These are phyloP conservation scores for Thalassiosira mediterranea DNA, from an alignment of 352 stramenopile genomes.

Conservation along the genomic window DNA sequence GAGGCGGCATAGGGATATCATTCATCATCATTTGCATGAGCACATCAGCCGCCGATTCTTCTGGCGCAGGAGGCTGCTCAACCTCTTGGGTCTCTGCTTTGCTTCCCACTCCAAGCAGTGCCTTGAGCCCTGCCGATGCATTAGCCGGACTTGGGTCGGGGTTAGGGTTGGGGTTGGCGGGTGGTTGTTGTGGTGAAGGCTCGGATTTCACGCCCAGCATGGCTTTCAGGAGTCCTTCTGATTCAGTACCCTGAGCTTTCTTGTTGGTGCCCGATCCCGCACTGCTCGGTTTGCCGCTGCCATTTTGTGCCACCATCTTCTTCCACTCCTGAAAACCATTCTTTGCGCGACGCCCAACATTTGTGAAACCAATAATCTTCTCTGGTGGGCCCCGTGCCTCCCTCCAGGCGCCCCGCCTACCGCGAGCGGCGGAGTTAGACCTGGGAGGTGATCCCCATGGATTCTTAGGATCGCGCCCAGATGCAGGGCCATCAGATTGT, in stretches of 20 bases:
- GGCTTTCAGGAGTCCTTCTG: constrained; percentile 63
- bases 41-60: constrained; percentile 54
- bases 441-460: constrained; percentile 45
- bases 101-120: constrained; percentile 56
- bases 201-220: constrained; percentile 63
- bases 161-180: background rate
- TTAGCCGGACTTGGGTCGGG: background rate
- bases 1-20: constrained; percentile 23
- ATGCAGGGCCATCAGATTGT: constrained; percentile 15
- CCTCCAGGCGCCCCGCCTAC: constrained; percentile 61
- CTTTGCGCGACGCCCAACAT: constrained; percentile 39
- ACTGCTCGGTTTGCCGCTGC: constrained; percentile 19
- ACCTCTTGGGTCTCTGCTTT: constrained; percentile 8
- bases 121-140: constrained; percentile 54
- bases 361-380: constrained; percentile 73
- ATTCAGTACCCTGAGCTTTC: constrained; percentile 35
- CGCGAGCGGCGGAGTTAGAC: constrained; percentile 43
- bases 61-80: constrained; percentile 7
- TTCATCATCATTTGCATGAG: constrained; percentile 73
- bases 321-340: constrained; percentile 73
- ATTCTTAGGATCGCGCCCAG: constrained; percentile 38
- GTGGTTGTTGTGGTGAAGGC: constrained; percentile 7
- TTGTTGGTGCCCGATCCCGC: constrained; percentile 6
- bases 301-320: constrained; percentile 50
- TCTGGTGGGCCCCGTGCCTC: constrained; percentile 69